These are phyloP conservation scores for Talaromyces albobiverticillius DNA, from an alignment of 2,329 filamentous ascomycete species.

Conservation along the genomic window DNA sequence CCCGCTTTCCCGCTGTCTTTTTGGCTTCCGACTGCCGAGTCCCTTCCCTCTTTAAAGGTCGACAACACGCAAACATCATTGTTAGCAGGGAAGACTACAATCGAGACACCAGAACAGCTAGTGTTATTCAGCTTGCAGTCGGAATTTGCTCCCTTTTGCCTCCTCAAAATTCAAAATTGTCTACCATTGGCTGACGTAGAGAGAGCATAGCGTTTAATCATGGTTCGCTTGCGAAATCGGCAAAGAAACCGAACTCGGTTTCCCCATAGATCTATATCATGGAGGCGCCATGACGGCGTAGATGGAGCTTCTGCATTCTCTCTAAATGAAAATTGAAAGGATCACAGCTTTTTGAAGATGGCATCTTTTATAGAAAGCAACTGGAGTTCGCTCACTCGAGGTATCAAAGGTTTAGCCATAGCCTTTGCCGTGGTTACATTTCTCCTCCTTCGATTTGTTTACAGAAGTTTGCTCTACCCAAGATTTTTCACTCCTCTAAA, in stretches of 20 bases:
- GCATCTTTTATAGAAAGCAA: no score
- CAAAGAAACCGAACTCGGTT: conserved; percentile 8
- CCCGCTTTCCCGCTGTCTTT: no score
- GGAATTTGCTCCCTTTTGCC: no score
- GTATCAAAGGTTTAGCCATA: not conserved
- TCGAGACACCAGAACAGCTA: no score
- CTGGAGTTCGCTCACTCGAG: not conserved
- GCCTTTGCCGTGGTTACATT: not conserved
- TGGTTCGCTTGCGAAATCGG: conserved; percentile 5
- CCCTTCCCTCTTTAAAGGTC: no score
- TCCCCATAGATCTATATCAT: not conserved
- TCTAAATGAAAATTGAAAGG: not conserved
- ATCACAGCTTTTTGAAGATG: not conserved
- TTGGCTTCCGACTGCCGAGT: no score
- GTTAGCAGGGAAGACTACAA: no score
- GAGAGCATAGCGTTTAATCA: no score
- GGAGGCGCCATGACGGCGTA: not conserved
- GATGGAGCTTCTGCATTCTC: not conserved
- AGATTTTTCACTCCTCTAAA: conserved; percentile 57
- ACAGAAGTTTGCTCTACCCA: conserved; percentile 54
- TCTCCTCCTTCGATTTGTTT: conserved; percentile 23
- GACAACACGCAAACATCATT: no score
- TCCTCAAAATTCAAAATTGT: no score
- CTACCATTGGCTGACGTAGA: no score
- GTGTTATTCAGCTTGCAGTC: no score